These are phyloP conservation scores for Kondoa malvinella DNA, from an alignment of 768 basidiomycete species.

Conservation along the genomic window DNA sequence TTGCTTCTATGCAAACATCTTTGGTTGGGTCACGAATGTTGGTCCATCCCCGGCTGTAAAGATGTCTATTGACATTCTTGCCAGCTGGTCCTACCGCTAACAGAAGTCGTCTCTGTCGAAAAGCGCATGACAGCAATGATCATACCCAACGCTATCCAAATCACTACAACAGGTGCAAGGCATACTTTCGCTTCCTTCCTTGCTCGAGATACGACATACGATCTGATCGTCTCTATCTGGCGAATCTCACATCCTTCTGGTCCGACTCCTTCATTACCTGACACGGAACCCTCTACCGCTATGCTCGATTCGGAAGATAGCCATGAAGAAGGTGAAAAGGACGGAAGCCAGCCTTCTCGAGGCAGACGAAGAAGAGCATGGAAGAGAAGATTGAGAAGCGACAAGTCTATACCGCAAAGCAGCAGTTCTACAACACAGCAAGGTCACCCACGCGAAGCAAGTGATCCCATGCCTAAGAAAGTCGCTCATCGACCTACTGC, in stretches of 20 bases:
- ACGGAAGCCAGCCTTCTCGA: neutral
- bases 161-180: slow-evolving; percentile 64
- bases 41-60: slow-evolving; percentile 30
- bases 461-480: neutral
- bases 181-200: slow-evolving; percentile 95
- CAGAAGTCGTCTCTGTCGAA: slow-evolving; percentile 69
- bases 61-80: neutral
- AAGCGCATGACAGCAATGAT: slow-evolving; percentile 97
- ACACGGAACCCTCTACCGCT: slow-evolving; percentile 11
- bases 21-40: slow-evolving; percentile 96
- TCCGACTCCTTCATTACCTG: slow-evolving; percentile 28
- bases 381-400: slow-evolving; percentile 5
- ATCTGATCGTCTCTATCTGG: slow-evolving; percentile 94
- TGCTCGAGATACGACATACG: slow-evolving; percentile 84
- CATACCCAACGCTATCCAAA: slow-evolving; percentile 87
- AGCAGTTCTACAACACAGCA: neutral
- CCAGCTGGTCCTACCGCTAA: slow-evolving; percentile 71
- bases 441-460: neutral
- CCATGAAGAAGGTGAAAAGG: neutral
- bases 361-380: neutral
- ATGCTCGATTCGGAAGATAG: neutral
- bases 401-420: neutral
- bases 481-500: neutral
- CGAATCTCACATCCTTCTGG: slow-evolving; percentile 61
- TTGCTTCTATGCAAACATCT: slow-evolving; percentile 99